Conservation (phyloP, 306 rosid genomes). For the Erythrophleum fordii region DNA sequence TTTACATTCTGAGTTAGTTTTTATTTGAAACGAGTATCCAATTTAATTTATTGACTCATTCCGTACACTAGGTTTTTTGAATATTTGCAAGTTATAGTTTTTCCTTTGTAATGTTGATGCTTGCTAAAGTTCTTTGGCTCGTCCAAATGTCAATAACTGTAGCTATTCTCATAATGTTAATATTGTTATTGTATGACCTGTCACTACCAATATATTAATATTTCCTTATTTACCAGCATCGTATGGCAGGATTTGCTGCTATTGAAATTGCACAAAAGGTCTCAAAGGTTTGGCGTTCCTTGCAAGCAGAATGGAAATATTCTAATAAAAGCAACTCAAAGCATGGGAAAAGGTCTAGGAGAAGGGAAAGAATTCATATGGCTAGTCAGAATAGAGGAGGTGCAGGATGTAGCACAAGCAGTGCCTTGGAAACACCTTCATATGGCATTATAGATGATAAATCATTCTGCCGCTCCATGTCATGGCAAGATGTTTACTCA, state of each 20-base stretch:
- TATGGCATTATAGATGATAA: constrained; percentile 63
- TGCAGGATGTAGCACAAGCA: constrained; percentile 93
- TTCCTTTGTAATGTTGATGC: neutral
- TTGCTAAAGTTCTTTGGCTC: neutral
- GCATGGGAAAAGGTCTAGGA: constrained; percentile 73
- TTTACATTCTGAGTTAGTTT: neutral
- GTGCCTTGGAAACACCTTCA: constrained; percentile 64
- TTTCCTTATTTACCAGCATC: constrained; percentile 74
- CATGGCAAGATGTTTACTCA: constrained; percentile 84
- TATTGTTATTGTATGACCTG: constrained; percentile 10
- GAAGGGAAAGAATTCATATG: constrained; percentile 81
- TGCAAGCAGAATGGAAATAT: constrained; percentile 77
- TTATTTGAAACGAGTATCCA: neutral
- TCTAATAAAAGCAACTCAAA: constrained; percentile 72
- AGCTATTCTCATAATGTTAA: constrained; percentile 17
- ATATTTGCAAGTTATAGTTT: constrained; percentile 13
- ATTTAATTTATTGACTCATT: constrained; percentile 7
- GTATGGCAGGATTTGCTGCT: constrained; percentile 97
- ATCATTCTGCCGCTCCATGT: constrained; percentile 63
- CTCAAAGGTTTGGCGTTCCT: constrained; percentile 91
- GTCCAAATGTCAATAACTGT: constrained; percentile 11
- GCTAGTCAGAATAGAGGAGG: constrained; percentile 96
- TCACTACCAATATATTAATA: constrained; percentile 26
- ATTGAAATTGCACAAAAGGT: constrained; percentile 97
- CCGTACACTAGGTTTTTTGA: constrained; percentile 15